phyloP scores from a whole-genome alignment of 2,329 filamentous ascomycete species.

The Penicillium sp. region DNA sequence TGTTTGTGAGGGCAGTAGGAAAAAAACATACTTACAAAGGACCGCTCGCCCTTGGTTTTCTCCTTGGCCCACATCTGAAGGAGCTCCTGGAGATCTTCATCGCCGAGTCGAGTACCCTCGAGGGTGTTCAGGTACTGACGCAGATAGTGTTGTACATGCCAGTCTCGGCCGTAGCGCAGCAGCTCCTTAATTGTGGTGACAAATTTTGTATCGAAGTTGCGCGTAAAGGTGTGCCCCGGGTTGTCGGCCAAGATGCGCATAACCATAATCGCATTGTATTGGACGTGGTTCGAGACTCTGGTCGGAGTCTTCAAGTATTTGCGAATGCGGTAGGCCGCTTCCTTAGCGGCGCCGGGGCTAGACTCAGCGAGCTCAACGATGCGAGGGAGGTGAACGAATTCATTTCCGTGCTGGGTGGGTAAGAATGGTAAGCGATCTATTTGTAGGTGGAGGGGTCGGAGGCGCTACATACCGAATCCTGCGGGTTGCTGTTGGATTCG shows the following conservation, averaged over 20 bases:
- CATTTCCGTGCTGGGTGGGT: constrained; percentile 65
- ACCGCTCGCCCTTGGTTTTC: constrained; percentile 64
- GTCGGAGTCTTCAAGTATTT: constrained; percentile 78
- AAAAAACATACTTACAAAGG: constrained; percentile 26
- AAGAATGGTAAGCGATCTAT: background rate
- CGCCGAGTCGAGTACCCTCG: constrained; percentile 68
- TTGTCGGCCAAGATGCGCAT: constrained; percentile 90
- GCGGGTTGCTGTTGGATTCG: constrained; percentile 64
- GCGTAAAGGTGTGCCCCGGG: constrained; percentile 85
- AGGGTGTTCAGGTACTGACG: constrained; percentile 83
- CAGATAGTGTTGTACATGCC: constrained; percentile 78
- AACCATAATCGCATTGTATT: constrained; percentile 97
- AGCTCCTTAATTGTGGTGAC: constrained; percentile 72
- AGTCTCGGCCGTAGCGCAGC: constrained; percentile 69
- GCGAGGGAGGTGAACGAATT: constrained; percentile 85
- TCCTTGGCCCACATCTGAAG: constrained; percentile 88
- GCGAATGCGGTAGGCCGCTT: constrained; percentile 77
- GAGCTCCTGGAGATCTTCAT: constrained; percentile 70
- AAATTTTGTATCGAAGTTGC: constrained; percentile 84
- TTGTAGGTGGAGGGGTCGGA: background rate
- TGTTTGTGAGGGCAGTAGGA: background rate
- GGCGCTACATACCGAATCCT: constrained; percentile 49
- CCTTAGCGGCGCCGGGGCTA: constrained; percentile 78
- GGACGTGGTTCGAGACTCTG: constrained; percentile 64
- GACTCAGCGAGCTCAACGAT: constrained; percentile 97